Conservation (phyloP, 768 basidiomycete species). For the Rhizopogon sp. region DNA sequence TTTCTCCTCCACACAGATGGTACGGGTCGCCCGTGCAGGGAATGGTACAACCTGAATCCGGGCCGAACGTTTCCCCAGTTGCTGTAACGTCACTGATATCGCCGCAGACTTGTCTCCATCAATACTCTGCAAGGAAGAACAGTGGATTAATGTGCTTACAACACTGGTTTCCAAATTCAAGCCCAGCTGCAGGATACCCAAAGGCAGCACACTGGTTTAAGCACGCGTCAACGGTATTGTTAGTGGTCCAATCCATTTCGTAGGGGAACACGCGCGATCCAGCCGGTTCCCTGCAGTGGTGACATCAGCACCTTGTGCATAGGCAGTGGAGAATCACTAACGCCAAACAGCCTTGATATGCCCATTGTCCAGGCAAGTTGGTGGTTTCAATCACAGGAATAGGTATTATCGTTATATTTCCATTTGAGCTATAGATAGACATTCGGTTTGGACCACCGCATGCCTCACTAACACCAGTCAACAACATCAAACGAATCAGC, state of each 20-base stretch:
- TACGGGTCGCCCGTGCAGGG: constrained; percentile 68
- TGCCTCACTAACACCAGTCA: constrained; percentile 41
- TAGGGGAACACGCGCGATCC: constrained; percentile 51
- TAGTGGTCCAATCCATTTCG: constrained; percentile 51
- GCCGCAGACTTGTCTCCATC: constrained; percentile 49
- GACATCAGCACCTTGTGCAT: not conserved
- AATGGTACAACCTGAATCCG: constrained; percentile 36
- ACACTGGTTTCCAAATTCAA: constrained; percentile 70
- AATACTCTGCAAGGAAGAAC: not conserved
- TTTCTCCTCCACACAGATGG: constrained; percentile 61
- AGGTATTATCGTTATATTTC: constrained; percentile 47
- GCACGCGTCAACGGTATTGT: constrained; percentile 63
- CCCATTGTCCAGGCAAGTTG: constrained; percentile 57
- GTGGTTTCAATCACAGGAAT: constrained; percentile 54
- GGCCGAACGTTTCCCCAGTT: constrained; percentile 26
- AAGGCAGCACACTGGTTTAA: constrained; percentile 64
- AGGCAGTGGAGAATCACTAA: constrained; percentile 24
- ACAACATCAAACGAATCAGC: not conserved
- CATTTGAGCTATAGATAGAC: constrained; percentile 58
- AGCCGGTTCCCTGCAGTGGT: constrained; percentile 39
- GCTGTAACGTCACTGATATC: constrained; percentile 49
- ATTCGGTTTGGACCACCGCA: constrained; percentile 74
- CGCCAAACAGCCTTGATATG: constrained; percentile 65
- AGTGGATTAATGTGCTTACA: constrained; percentile 40
- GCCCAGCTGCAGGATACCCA: constrained; percentile 67